Conservation (phyloP, 129 eudicot species). For the Erigeron canadensis region DNA sequence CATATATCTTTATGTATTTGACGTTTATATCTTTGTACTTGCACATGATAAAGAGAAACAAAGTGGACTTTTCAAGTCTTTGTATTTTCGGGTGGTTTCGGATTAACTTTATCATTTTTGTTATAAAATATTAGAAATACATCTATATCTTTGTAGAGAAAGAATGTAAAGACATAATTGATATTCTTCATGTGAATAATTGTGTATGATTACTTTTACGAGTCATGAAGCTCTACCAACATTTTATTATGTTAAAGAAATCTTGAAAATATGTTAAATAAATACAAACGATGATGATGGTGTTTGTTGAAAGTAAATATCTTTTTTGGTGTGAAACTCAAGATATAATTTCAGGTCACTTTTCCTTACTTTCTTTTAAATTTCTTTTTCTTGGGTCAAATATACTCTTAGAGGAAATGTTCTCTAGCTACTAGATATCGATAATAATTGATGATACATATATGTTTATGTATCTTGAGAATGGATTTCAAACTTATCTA, state of each 20-base stretch:
- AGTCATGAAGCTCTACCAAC: conserved; percentile 6
- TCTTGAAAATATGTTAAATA: neutral
- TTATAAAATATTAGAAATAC: neutral
- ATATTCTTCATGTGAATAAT: conserved; percentile 34
- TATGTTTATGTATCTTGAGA: too few species aligned
- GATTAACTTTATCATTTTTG: too few species aligned
- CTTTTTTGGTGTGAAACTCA: conserved; percentile 42
- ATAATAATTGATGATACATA: too few species aligned
- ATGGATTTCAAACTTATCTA: too few species aligned
- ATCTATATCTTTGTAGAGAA: neutral
- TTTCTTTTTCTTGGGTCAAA: conserved; percentile 31
- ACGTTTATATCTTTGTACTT: too few species aligned
- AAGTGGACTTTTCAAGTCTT: neutral
- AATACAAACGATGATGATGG: conserved; percentile 31
- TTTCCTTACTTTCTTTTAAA: conserved; percentile 19
- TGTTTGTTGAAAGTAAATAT: conserved; percentile 39
- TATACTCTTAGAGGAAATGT: neutral
- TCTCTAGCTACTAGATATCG: neutral
- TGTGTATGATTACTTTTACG: conserved; percentile 32
- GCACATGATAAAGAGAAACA: too few species aligned
- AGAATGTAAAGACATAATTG: conserved; percentile 9
- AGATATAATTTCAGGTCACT: conserved; percentile 32
- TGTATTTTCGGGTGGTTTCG: neutral
- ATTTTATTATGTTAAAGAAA: conserved; percentile 17
- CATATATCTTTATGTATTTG: too few species aligned